Base-by-base conservation (phyloP, 2,329 filamentous ascomycete genomes). In the Arthrocladium fulminans region DNA sequence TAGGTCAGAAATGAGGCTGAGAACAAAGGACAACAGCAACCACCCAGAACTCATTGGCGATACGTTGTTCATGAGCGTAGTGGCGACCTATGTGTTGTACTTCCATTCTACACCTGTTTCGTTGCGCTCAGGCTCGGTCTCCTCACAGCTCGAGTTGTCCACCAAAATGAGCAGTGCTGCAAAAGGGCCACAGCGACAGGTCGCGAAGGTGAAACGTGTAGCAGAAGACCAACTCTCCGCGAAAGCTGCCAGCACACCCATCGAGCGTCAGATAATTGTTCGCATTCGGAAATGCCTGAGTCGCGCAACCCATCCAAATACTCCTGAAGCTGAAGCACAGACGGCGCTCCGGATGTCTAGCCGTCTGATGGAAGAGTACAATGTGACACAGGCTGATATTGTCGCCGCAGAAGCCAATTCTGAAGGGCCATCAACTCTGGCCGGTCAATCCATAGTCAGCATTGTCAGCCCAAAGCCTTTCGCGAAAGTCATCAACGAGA, bases 241-340 rank as follows among this genome's bases (percentile, higher is more conserved):
- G 15, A 9, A n/a, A 19, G 24, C 24, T n/a, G 20, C 15, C 41
- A 27, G 6, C 22, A 41, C 13, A 19, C 10, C 17, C n/a, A 4
- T 65, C 69, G 44, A 47, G 17, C 13, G 10, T 10, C 38, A 45
- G n/a, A 30, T 53, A 13, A 32, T 60, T 13, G 49, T 52, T 9
- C 55, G 51, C 24, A 60, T 60, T 35, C 51, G 54, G 48, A 61
- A 61, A 51, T 60, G 56, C 32, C 53, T 59, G 29, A 45, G 45
- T 7, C 49, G 52, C 34, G 57, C 57, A 17, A 51, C 54, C 23
- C 54, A 60, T 46, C 29, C 50, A 15, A 54, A 51, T 42, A 45
- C 52, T 27, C 54, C 56, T 9, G 57, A 59, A 38, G 37, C 38
- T 10, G 59, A 61, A 50, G 57, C 56, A 19, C 49, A 56, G 51